Base-by-base conservation (phyloP, 2,329 filamentous ascomycete genomes). In the Xylaria arbuscula region DNA sequence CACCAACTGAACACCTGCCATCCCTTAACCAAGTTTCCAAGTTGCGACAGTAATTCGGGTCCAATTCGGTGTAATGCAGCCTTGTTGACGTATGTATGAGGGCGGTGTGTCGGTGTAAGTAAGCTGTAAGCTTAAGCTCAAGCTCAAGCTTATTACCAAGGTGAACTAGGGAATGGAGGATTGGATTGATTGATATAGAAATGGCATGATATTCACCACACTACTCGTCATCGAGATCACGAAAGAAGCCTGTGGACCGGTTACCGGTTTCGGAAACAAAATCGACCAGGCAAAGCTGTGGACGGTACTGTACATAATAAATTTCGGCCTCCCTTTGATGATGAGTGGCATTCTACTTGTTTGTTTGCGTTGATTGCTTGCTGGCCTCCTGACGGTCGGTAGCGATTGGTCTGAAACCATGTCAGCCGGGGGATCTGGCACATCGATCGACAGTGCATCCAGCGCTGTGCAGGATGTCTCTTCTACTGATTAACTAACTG, bases 401-500 rank as follows among this genome's bases (percentile, higher is more conserved):
- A 63, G 24, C 63, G 47, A 61, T 62, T 61, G 34, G 48, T 60
- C 62, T 65, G 65, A 62, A 62, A 66, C 59, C 62, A 47, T 38
- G 48, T 54, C 62, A 63, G 58, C 62, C 48, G 56, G 48, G 17
- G 57, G 34, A 70, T 56, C 58, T 62, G 51, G 58, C 58, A 64
- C 51, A 28, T 32, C 47, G 67, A 70, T 70, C 55, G 61, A 62
- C 64, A 24, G 19, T 51, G 59, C 64, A 66, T 64, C 32, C 50
- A 56, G 36, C 47, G 28, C 38, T 57, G 50, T 58, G 47, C 40
- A 50, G 53, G 3, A 48, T 42, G 50, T 56, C 13, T 28, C 60
- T 24, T 53, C 10, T 34, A 38, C 36, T 2, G 24, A 42, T 62
- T 53, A 36, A 17, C 45, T 15, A 47, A 38, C 11, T 8, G 17